phyloP scores from a whole-genome alignment of 441 rosid species.

The Erodium moschatum region DNA sequence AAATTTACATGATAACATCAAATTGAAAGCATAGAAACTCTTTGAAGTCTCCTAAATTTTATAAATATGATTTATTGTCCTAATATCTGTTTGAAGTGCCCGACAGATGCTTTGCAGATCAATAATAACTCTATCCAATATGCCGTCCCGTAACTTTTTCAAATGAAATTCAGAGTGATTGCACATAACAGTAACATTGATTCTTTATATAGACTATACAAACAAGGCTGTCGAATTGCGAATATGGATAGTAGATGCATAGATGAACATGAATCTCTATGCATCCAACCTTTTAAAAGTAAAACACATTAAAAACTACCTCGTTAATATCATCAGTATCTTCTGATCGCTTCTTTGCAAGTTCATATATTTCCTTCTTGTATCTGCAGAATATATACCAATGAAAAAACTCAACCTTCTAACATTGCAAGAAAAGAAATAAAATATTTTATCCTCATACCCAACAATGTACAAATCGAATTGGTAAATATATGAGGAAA shows the following conservation, averaged over 20 bases:
- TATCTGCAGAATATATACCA: conserved; percentile 37
- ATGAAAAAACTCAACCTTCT: conserved; percentile 10
- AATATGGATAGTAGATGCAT: not conserved
- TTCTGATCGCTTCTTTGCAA: conserved; percentile 65
- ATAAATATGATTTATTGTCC: not conserved
- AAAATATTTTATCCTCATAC: not conserved
- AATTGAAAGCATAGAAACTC: not conserved
- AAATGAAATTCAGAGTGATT: not conserved
- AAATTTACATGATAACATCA: not conserved
- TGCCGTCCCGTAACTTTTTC: not conserved
- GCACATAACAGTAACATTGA: not conserved
- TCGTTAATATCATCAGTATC: conserved; percentile 59
- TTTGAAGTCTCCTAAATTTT: not conserved
- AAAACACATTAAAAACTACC: conserved; percentile 38
- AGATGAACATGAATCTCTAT: not conserved
- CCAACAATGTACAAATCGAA: not conserved
- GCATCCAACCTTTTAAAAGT: not conserved
- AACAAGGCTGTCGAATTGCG: not conserved
- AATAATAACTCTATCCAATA: not conserved
- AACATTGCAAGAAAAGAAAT: not conserved
- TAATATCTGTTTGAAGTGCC: not conserved
- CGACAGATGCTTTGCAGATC: not conserved
- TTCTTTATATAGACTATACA: not conserved
- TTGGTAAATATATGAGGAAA: not conserved
- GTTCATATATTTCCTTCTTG: conserved; percentile 75